These are phyloP conservation scores for Saccharomyces uvarum DNA, from an alignment of 1,139 yeast species.

Conservation along the genomic window DNA sequence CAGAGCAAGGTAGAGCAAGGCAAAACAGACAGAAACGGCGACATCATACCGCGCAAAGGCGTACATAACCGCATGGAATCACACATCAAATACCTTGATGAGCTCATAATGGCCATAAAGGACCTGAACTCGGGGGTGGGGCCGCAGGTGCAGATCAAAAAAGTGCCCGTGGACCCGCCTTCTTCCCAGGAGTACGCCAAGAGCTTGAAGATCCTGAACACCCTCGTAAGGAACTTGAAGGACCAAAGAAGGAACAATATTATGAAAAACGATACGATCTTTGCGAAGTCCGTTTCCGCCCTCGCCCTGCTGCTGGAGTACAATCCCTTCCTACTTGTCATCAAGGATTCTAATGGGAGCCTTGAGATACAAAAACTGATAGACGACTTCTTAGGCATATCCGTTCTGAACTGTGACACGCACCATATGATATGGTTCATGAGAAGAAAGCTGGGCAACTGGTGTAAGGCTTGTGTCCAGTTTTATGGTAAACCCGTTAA, in stretches of 20 bases:
- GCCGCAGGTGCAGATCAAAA: conserved; percentile 5
- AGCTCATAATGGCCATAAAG: conserved; percentile 23
- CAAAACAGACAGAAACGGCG: not conserved
- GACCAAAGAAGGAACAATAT: conserved; percentile 11
- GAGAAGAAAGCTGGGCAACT: conserved; percentile 18
- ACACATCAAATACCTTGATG: conserved; percentile 27
- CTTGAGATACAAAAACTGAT: conserved; percentile 16
- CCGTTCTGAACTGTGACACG: conserved; percentile 12
- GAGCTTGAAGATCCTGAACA: conserved; percentile 19
- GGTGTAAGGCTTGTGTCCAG: conserved; percentile 17
- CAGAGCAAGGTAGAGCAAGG: not conserved
- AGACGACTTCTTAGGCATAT: conserved; percentile 14
- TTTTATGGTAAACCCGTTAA: conserved; percentile 15
- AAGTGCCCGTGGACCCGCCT: conserved; percentile 2
- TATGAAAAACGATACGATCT: conserved; percentile 14
- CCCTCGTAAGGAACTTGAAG: conserved; percentile 21
- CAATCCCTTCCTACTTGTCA: conserved; percentile 17
- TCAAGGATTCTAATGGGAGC: conserved; percentile 1
- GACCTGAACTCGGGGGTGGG: conserved; percentile 9
- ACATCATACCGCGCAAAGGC: not conserved
- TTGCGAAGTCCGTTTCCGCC: conserved; percentile 24
- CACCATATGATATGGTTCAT: conserved; percentile 23
- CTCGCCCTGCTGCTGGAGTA: conserved; percentile 20
- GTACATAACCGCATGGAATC: conserved; percentile 18
- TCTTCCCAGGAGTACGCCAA: conserved; percentile 16